Percentiles rank a stretch among this genome's conserved stretches.
These are phyloP conservation scores for Nicotiana benthamiana DNA, from an alignment of 257 asterid genomes.

Conservation along the genomic window DNA sequence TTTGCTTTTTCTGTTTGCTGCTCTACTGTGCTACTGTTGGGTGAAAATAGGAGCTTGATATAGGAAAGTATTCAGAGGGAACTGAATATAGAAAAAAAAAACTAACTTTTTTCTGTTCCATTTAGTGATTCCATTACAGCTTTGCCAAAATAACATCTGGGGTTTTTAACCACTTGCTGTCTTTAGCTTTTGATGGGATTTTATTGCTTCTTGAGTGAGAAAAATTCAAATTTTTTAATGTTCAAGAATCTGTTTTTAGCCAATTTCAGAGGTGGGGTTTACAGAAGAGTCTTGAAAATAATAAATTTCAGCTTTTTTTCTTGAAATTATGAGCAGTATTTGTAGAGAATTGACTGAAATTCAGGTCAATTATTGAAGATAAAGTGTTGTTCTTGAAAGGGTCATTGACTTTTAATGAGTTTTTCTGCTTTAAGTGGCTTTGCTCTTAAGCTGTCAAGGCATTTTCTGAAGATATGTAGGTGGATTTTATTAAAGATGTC, in stretches of 20 bases:
- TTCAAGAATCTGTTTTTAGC: conserved; percentile 23
- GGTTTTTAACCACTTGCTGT: conserved; percentile 10
- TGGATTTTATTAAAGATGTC: conserved; percentile 45
- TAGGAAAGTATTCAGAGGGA: conserved; percentile 8
- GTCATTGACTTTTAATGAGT: conserved; percentile 22
- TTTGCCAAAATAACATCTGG: conserved; percentile 22
- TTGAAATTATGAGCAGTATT: not conserved
- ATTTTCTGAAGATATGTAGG: conserved; percentile 30
- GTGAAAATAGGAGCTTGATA: conserved; percentile 1
- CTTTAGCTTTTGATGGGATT: conserved; percentile 25
- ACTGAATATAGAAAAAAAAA: conserved; percentile 11
- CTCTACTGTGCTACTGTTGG: not conserved
- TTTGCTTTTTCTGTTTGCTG: conserved; percentile 4
- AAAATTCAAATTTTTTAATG: conserved; percentile 10
- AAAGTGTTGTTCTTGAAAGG: not conserved
- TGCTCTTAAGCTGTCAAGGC: conserved; percentile 21
- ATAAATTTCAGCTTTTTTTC: not conserved
- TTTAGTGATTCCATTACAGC: conserved; percentile 28
- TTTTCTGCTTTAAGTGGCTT: conserved; percentile 21
- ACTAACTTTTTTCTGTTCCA: conserved; percentile 18
- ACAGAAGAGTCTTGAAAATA: not conserved
- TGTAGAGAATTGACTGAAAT: conserved; percentile 6
- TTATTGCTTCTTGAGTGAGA: not conserved
- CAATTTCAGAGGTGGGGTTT: not conserved
- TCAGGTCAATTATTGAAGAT: conserved; percentile 7